Conservation (phyloP, 192 early-diverging fungal species). For the Cetraspora pellucida region DNA sequence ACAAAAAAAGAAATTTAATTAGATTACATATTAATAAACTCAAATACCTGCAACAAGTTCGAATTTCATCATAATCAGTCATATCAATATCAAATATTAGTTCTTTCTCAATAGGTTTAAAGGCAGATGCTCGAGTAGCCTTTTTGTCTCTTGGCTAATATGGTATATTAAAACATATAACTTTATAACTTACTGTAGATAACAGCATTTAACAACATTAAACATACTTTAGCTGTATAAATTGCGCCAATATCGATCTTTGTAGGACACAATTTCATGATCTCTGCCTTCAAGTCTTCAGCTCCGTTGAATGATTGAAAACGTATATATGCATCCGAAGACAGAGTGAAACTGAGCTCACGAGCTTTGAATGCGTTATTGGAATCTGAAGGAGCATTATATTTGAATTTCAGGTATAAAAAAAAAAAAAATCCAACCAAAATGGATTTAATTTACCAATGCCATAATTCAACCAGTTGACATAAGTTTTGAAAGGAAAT, state of each 20-base stretch:
- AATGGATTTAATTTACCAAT: slow-evolving; percentile 45
- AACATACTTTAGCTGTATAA: slow-evolving; percentile 71
- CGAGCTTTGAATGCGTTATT: slow-evolving; percentile 80
- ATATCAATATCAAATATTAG: slow-evolving; percentile 99
- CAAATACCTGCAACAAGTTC: slow-evolving; percentile 80
- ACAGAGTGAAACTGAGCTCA: slow-evolving; percentile 90
- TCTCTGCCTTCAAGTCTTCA: slow-evolving; percentile 74
- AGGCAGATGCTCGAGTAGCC: slow-evolving; percentile 66
- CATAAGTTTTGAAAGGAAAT: slow-evolving; percentile 84
- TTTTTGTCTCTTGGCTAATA: slow-evolving; percentile 83
- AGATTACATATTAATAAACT: neutral
- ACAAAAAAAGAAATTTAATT: slow-evolving; percentile 24
- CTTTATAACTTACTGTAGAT: neutral
- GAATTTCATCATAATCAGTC: slow-evolving; percentile 98
- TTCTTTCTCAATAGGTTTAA: slow-evolving; percentile 82
- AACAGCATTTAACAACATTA: neutral
- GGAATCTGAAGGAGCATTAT: slow-evolving; percentile 42
- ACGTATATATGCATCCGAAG: slow-evolving; percentile 81
- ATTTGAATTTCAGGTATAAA: neutral
- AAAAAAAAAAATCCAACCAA: neutral
- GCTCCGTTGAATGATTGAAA: slow-evolving; percentile 80
- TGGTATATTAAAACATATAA: neutral
- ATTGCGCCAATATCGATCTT: slow-evolving; percentile 98
- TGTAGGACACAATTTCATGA: slow-evolving; percentile 74
- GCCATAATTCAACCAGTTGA: slow-evolving; percentile 85